Evolutionary conservation across 805 yeast species (phyloP).

Genomic region (Kodamaea restingae): DNA sequence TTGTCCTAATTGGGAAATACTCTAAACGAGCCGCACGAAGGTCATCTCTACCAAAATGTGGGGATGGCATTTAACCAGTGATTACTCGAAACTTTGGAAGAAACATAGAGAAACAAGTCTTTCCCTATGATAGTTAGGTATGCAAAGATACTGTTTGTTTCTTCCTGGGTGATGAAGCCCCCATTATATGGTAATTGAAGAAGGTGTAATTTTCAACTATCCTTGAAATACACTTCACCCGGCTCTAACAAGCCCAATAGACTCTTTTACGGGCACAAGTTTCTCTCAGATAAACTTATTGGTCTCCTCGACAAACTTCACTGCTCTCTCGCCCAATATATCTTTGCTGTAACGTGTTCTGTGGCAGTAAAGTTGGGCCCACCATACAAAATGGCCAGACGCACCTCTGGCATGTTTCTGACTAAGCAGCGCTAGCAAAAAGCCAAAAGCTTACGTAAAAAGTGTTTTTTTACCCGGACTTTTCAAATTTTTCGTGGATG

Average conservation of each 20-base stretch:
- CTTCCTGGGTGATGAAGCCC: no score
- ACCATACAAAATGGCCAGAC: slow-evolving; percentile 7
- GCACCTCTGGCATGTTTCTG: slow-evolving; percentile 5
- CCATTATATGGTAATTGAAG: no score
- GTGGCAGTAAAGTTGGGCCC: background rate
- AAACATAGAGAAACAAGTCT: no score
- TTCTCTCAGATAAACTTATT: no score
- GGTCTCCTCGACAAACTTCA: no score
- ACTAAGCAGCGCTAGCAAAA: slow-evolving; percentile 8
- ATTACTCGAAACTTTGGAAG: background rate
- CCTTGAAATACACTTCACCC: no score
- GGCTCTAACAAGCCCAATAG: no score
- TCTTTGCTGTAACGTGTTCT: background rate
- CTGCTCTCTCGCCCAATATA: background rate
- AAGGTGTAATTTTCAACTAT: no score
- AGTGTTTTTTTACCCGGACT: slow-evolving; percentile 11
- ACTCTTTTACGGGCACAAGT: no score
- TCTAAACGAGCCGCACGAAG: slow-evolving; percentile 10
- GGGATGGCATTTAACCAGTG: background rate
- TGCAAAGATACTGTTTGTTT: no score
- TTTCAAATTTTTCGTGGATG: slow-evolving; percentile 11
- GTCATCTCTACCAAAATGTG: slow-evolving; percentile 9
- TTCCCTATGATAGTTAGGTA: no score
- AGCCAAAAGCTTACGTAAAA: slow-evolving; percentile 1
- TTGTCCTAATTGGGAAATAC: slow-evolving; percentile 2